phyloP scores from a whole-genome alignment of 495 filamentous ascomycete genomes.

The Peziza echinospora region DNA sequence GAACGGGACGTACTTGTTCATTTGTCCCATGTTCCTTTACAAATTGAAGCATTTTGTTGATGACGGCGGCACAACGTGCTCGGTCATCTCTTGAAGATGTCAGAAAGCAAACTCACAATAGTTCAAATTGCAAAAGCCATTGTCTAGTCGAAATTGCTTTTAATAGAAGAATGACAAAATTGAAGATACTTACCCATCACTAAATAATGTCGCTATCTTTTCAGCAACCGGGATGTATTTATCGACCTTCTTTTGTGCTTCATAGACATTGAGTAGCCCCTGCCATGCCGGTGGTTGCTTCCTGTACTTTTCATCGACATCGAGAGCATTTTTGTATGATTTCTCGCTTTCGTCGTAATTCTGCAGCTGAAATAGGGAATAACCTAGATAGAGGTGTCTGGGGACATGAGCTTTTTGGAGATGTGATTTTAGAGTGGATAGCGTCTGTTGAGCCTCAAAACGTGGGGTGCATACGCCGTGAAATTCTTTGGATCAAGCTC shows the following conservation, averaged over 20 bases:
- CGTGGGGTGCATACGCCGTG: conserved; percentile 42
- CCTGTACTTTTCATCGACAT: conserved; percentile 33
- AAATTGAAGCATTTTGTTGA: conserved; percentile 59
- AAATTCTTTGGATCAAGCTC: conserved; percentile 57
- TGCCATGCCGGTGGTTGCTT: conserved; percentile 50
- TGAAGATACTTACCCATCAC: conserved; percentile 38
- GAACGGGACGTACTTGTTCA: conserved; percentile 10
- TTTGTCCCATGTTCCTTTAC: conserved; percentile 44
- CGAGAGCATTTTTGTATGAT: conserved; percentile 43
- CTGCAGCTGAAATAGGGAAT: conserved; percentile 54
- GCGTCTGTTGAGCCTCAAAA: neutral
- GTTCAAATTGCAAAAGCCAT: too few relatives aligned
- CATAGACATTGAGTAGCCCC: conserved; percentile 69
- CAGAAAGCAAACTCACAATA: too few relatives aligned
- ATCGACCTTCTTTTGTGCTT: conserved; percentile 51
- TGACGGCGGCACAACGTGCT: conserved; percentile 50
- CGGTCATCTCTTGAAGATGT: conserved; percentile 39
- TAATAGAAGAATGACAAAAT: neutral
- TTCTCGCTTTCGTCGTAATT: conserved; percentile 46
- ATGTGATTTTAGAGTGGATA: too few relatives aligned
- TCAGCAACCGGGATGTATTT: conserved; percentile 51
- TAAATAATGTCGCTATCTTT: conserved; percentile 51
- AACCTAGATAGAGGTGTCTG: conserved; percentile 62
- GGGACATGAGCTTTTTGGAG: neutral
- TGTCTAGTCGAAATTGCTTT: neutral